These are phyloP conservation scores for Metschnikowia sp. DNA, from an alignment of 805 yeast species.

Conservation along the genomic window DNA sequence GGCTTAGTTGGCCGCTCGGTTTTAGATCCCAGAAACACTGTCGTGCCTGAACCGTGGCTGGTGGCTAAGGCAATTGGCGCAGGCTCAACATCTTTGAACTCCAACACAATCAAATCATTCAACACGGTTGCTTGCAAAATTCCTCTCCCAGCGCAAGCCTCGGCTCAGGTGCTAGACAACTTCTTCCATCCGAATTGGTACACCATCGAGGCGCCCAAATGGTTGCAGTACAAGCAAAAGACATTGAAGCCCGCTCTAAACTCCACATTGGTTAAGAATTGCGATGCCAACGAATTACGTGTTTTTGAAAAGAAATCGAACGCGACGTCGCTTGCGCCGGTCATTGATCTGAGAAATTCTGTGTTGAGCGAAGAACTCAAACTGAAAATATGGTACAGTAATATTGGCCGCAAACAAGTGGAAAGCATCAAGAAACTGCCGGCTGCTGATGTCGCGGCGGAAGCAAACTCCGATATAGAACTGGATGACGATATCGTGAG, in stretches of 20 bases:
- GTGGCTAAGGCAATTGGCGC: slow-evolving; percentile 54
- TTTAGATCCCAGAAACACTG: slow-evolving; percentile 70
- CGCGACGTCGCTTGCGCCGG: slow-evolving; percentile 37
- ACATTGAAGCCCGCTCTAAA: slow-evolving; percentile 23
- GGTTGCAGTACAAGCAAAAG: slow-evolving; percentile 34
- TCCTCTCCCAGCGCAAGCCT: slow-evolving; percentile 30
- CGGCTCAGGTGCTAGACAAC: slow-evolving; percentile 36
- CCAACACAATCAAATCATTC: slow-evolving; percentile 28
- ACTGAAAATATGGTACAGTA: slow-evolving; percentile 37
- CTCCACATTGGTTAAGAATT: slow-evolving; percentile 27
- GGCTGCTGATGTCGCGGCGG: slow-evolving; percentile 9
- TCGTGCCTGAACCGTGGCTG: slow-evolving; percentile 63
- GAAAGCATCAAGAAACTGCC: slow-evolving; percentile 4
- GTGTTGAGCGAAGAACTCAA: slow-evolving; percentile 32
- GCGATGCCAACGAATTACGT: slow-evolving; percentile 19
- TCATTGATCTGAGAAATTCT: slow-evolving; percentile 30
- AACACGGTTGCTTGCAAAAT: slow-evolving; percentile 31
- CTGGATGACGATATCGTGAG: not conserved
- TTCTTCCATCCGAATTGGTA: slow-evolving; percentile 47
- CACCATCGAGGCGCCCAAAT: slow-evolving; percentile 40
- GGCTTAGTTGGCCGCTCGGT: slow-evolving; percentile 66
- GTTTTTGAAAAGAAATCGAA: slow-evolving; percentile 20
- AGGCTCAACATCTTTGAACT: slow-evolving; percentile 19
- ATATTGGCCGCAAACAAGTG: slow-evolving; percentile 34
- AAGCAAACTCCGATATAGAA: not conserved